Percentiles rank a stretch among this genome's conserved stretches.
Conservation (phyloP, 2,329 filamentous ascomycete species). For the Xylogone sp. region DNA sequence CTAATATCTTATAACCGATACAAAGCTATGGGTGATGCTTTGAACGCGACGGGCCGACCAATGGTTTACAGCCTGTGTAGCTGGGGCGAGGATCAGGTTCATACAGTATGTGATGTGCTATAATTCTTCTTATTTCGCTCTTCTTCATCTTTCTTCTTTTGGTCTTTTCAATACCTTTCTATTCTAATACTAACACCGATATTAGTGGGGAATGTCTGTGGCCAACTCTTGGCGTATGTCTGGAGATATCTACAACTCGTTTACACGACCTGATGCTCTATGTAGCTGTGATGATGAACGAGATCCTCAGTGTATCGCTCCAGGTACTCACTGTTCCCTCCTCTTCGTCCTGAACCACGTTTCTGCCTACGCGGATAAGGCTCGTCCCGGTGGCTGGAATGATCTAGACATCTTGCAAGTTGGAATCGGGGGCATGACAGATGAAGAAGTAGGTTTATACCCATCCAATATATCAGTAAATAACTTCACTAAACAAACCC, state of each 20-base stretch:
- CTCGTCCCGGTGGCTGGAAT: conserved; percentile 18
- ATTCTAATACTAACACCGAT: background rate
- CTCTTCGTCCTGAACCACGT: conserved; percentile 16
- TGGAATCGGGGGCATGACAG: conserved; percentile 17
- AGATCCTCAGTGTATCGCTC: conserved; percentile 2
- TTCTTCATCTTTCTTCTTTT: conserved; percentile 21
- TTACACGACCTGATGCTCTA: conserved; percentile 33
- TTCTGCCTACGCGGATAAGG: conserved; percentile 13
- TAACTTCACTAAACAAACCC: background rate
- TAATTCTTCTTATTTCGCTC: too few relatives aligned
- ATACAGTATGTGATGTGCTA: background rate
- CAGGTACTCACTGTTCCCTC: conserved; percentile 13
- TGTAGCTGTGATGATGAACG: conserved; percentile 25
- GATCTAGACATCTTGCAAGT: conserved; percentile 21
- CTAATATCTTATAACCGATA: conserved; percentile 21
- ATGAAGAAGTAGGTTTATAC: conserved; percentile 12
- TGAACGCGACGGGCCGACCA: conserved; percentile 31
- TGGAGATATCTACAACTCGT: conserved; percentile 27
- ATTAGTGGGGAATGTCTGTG: conserved; percentile 19
- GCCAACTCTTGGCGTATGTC: conserved; percentile 27
- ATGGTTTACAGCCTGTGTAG: conserved; percentile 37
- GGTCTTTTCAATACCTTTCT: too few relatives aligned
- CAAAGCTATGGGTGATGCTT: conserved; percentile 29
- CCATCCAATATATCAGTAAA: conserved; percentile 13
- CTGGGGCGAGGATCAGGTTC: conserved; percentile 43